These are phyloP conservation scores for Eucalyptus pauciflora DNA, from an alignment of 345 rosid species.

Conservation along the genomic window DNA sequence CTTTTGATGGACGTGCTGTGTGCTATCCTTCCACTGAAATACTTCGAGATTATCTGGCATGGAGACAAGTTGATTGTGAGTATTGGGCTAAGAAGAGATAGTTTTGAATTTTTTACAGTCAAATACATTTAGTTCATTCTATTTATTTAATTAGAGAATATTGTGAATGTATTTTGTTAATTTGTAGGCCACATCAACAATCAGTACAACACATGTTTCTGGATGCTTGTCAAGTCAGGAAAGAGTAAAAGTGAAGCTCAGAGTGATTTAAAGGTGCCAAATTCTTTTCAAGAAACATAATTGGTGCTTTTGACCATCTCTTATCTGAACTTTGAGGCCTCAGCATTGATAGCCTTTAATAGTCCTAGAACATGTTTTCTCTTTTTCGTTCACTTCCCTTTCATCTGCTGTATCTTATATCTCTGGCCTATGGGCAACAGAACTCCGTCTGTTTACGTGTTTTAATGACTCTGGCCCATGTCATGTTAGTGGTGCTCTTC, in stretches of 20 bases:
- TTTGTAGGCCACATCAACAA: conserved; percentile 87
- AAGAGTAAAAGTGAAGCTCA: conserved; percentile 74
- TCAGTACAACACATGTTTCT: conserved; percentile 91
- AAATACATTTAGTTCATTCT: background rate
- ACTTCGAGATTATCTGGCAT: conserved; percentile 74
- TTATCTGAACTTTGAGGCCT: background rate
- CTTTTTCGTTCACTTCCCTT: background rate
- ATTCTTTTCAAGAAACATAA: background rate
- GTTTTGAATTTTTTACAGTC: background rate
- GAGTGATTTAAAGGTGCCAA: conserved; percentile 48
- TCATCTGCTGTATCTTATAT: background rate
- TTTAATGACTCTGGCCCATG: background rate
- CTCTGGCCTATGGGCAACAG: background rate
- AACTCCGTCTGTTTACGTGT: background rate
- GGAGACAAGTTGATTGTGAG: conserved; percentile 99
- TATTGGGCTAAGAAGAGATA: background rate
- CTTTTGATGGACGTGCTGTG: conserved; percentile 85
- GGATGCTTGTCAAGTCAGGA: conserved; percentile 88
- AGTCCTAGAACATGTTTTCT: background rate
- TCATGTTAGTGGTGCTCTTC: background rate
- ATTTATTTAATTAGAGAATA: background rate
- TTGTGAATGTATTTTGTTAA: background rate
- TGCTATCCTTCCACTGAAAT: conserved; percentile 76
- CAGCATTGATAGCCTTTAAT: background rate
- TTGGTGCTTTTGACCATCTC: background rate